Percentiles rank a stretch among this genome's conserved stretches.
These are phyloP conservation scores for Nicotiana rustica DNA, from an alignment of 305 asterid species.

Conservation along the genomic window DNA sequence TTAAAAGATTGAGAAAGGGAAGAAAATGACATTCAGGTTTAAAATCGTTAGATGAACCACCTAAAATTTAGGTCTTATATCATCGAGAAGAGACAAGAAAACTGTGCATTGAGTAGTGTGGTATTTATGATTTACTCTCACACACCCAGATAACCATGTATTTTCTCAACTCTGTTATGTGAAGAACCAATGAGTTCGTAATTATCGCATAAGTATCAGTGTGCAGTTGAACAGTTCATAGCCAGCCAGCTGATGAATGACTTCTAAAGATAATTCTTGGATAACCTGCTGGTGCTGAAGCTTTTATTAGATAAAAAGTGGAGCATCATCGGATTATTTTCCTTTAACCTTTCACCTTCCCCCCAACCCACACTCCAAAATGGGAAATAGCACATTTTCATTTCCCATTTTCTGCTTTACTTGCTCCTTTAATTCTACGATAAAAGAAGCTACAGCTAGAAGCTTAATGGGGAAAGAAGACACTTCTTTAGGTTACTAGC, in stretches of 20 bases:
- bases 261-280: neutral
- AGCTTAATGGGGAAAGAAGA: neutral
- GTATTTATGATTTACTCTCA: neutral
- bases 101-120: too few relatives aligned
- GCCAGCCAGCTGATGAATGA: slow-evolving; percentile 4
- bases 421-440: neutral
- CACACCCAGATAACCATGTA: neutral
- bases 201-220: neutral
- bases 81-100: neutral
- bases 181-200: neutral
- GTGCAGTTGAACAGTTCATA: neutral
- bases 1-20: neutral
- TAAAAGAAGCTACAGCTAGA: slow-evolving; percentile 8
- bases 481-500: neutral
- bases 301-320: neutral
- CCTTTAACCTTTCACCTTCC: neutral
- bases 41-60: slow-evolving; percentile 4
- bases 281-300: neutral
- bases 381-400: neutral
- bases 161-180: neutral
- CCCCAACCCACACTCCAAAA: neutral
- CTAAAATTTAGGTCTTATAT: neutral
- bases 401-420: neutral
- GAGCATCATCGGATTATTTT: too few relatives aligned
- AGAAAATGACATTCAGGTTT: slow-evolving; percentile 4